Base-by-base conservation (phyloP, 2,329 filamentous ascomycete genomes). In the Trichoderma atrobrunneum region DNA sequence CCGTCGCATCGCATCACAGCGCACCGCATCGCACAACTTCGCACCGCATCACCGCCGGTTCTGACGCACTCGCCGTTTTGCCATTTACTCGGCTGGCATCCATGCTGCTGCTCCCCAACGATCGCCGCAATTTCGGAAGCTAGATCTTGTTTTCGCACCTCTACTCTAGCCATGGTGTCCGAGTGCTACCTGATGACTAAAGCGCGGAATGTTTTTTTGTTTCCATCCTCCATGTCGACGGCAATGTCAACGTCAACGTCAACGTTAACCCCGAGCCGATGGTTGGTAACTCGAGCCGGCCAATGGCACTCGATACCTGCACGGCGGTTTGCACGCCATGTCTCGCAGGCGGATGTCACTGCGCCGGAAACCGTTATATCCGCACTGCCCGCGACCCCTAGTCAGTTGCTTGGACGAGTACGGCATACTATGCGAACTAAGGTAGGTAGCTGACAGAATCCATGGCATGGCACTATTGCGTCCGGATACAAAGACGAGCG, bases 281-380 rank as follows among this genome's bases (percentile, higher is more conserved):
- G 30, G n/a, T 36, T 59, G 3, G 56, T 16, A 65, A 71, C 24
- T 59, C 5, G 32, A 48, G 61, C 48, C 51, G 54, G 34, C 60
- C 69, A 71, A 71, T 71, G 32, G 21, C 61, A 59, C 36, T 59
- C 60, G 61, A 71, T 71, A 71, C 69, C 60, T 56, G 54, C 51
- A 48, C 26, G 24, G 24, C n/a, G 65, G 65, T 57, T 60, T 10
- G 32, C 51, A 32, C 32, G 65, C 65, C 65, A 68, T 68, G 65
- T 68, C 65, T 68, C 54, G 65, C 65, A 68, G 65, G 36, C 68
- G 68, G 59, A 36, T 32, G 36, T 65, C 48, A 54, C 32, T 57
- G 32, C 64, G 69, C 51, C 69, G 51, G 32, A 61, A 43, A 39
- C 32, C 48, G 60, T 65, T 65, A 48, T 71, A 48, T 71, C 69